A percentile compares a stretch with the other conserved stretches of the same genome.
These are phyloP conservation scores for Pythium rhizo-oryzae DNA, from an alignment of 352 stramenopile genomes.

Conservation along the genomic window DNA sequence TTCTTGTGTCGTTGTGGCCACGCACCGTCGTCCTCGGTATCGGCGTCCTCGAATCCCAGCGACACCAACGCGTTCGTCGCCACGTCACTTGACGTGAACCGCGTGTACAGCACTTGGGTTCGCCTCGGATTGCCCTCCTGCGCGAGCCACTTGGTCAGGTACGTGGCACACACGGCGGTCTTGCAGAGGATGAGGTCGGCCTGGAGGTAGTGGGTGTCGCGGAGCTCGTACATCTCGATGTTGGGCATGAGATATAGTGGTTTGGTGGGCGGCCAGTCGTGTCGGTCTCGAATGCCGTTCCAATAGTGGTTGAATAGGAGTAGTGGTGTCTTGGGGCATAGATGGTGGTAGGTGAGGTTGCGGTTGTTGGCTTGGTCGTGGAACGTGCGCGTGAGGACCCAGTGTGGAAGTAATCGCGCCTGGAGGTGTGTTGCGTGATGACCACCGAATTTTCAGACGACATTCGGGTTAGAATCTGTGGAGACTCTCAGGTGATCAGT, in stretches of 20 bases:
- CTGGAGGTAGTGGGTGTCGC: conserved; percentile 38
- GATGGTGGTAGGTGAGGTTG: conserved; percentile 35
- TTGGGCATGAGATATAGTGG: conserved; percentile 34
- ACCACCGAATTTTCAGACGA: too few species aligned
- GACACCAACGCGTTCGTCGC: conserved; percentile 24
- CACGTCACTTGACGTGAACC: conserved; percentile 59
- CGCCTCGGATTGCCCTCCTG: conserved; percentile 61
- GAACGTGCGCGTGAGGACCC: too few species aligned
- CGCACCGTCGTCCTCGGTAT: not conserved
- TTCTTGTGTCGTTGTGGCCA: conserved; percentile 25
- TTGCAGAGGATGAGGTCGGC: conserved; percentile 68
- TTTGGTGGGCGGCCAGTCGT: conserved; percentile 31
- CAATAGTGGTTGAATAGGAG: conserved; percentile 48
- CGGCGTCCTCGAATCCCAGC: not conserved
- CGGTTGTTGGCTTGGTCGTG: too few species aligned
- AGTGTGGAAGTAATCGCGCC: conserved; percentile 29
- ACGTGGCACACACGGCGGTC: conserved; percentile 43
- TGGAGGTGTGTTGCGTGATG: too few species aligned
- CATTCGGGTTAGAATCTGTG: too few species aligned
- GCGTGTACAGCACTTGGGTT: conserved; percentile 55
- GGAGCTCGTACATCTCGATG: conserved; percentile 58
- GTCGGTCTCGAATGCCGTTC: conserved; percentile 16
- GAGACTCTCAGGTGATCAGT: too few species aligned
- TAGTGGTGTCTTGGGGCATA: conserved; percentile 35
- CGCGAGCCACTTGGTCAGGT: conserved; percentile 49